Base-by-base conservation (phyloP, 805 yeast species). In the Candida maris region DNA sequence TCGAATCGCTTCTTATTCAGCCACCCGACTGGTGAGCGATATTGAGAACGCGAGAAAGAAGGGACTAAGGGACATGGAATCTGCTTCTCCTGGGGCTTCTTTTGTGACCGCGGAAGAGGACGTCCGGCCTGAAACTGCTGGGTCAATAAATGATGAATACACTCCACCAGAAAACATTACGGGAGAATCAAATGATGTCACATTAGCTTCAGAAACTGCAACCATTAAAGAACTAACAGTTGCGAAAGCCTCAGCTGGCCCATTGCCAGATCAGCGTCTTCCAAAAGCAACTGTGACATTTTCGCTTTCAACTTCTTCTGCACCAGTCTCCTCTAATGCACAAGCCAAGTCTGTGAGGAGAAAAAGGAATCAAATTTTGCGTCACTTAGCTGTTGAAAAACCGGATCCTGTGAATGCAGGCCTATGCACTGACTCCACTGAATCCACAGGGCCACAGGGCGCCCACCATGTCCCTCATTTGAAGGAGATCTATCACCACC, bases 21-120 rank as follows among this genome's bases (percentile, higher is more conserved):
- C 44, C 12, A 32, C 33, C 4, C 35, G 26, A 19, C 27, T 46
- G 4, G n/a, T 27, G 15, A 12, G 35, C 15, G 50, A 46, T 18
- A 39, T 44, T 17, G 45, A 37, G 9, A 39, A 27, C 10, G 52
- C 46, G 2, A 35, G 48, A 19, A n/a, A 30, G 4, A 23, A 30
- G n/a, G 37, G 42, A 5, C 27, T 16, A 3, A 38, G 31, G 8
- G 17, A 28, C 9, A 37, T 35, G 21, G 25, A 20, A 9, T 9
- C 41, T 9, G 16, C 25, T 10, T 38, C 38, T 2, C 51, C 57
- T 8, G 19, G 19, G n/a, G 27, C 26, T 1, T 50, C 57, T 7
- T 53, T 42, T 39, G 54, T 53, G n/a, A 52, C 58, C 0, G 58
- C 57, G 3, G 37, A 44, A 14, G 56, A 51, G 24, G 37, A 19